Evolutionary conservation across 164 flowering plant species (phyloP), one percentile per base, ranked within the genome.

Genomic region (Kalanchoe fedtschenkoi): DNA sequence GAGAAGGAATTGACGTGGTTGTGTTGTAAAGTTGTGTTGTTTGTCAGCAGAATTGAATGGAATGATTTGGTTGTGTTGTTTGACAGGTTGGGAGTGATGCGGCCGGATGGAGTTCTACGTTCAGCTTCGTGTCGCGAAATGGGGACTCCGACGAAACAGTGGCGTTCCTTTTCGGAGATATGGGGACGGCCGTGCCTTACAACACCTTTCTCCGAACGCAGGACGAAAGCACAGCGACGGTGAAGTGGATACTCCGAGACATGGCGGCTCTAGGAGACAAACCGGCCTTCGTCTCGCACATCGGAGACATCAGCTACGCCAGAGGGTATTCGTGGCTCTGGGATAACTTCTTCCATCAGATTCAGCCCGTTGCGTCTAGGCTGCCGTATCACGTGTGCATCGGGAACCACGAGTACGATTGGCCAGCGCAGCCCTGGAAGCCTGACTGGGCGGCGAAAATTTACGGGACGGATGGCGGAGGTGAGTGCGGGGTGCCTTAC

Each of bases 241-340:
- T 91, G 41, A 87, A 86, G 63, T 95, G 95, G 99, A 81, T 95
- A 61, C 83, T 80, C 24, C 86, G 96, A 8, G 99, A 95, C 74
- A 74, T 95, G 24, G 83, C 83, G 75, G 83, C 86, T 56, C 79
- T 95, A 11, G 97, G 89, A 13, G 79, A 89, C 68, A 95, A 84
- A 65, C 95, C 95, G 32, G 73, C 88, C 13, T 74, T 95, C 34
- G 77, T 95, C 60, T 95, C 99, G 3, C 99, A 95, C 65, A 83
- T 91, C 63, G 99, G 99, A 51, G 99, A 95, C 62, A 85, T 95
- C 61, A 95, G 99, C 78, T 95, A 95, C 67, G 97, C 99, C 9
- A 80, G 97, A 70, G 99, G 99, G 56, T 84, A 84, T 63, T 70
- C 96, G 21, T 95, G 99, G 96, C 35, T 95, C 65, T 95, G 99